phyloP scores from a whole-genome alignment of 225 moss, liverwort and hornwort genomes.

The Bryum argenteum region DNA sequence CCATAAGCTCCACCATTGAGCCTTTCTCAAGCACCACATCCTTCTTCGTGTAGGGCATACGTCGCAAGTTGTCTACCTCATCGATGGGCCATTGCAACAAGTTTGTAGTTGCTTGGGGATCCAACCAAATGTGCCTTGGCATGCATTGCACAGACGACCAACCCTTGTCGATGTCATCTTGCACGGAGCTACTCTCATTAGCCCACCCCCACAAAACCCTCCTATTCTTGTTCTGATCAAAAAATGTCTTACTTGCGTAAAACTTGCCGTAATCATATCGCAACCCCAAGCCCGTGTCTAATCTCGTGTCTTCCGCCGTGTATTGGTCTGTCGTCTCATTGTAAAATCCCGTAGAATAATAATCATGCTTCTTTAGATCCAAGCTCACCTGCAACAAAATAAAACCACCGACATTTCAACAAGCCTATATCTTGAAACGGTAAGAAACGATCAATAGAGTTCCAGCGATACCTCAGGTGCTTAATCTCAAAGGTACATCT shows the following conservation, averaged over 20 bases:
- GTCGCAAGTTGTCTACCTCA: conserved; percentile 63
- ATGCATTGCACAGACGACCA: conserved; percentile 87
- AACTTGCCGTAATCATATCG: conserved; percentile 89
- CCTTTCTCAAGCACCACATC: conserved; percentile 29
- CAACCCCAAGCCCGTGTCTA: conserved; percentile 65
- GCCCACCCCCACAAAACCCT: conserved; percentile 89
- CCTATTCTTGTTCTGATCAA: conserved; percentile 49
- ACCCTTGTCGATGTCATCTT: conserved; percentile 61
- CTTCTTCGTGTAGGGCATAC: conserved; percentile 9
- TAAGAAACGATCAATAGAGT: too few species aligned
- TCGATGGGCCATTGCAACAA: conserved; percentile 80
- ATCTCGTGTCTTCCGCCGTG: background rate
- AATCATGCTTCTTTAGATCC: conserved; percentile 67
- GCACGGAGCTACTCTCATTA: conserved; percentile 67
- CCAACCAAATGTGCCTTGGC: conserved; percentile 75
- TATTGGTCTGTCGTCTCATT: conserved; percentile 46
- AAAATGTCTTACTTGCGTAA: conserved; percentile 88
- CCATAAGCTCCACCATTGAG: conserved; percentile 27
- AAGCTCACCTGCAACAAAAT: conserved; percentile 67
- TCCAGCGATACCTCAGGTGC: too few species aligned
- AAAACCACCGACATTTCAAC: background rate
- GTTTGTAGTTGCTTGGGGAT: conserved; percentile 46
- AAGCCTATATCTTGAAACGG: too few species aligned
- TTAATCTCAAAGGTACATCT: too few species aligned
- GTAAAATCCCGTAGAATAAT: conserved; percentile 77